Evolutionary conservation across 73 alveolate genomes (phyloP).

Genomic region (Symbiodinium natans): DNA sequence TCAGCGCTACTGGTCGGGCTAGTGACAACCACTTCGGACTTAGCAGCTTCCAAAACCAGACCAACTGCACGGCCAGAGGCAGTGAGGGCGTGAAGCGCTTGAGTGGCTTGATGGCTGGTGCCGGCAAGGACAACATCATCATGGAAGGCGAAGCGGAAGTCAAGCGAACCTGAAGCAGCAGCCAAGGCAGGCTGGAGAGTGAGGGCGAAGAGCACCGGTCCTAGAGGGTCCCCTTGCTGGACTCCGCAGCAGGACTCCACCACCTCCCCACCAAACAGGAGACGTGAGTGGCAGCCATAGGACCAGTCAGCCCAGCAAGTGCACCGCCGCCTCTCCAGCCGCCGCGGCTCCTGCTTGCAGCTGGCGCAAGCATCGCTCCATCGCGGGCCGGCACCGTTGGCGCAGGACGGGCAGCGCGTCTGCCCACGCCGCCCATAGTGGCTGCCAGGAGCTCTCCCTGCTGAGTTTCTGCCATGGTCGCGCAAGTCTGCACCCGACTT

Average conservation of each 20-base stretch:
- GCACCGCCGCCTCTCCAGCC: no score
- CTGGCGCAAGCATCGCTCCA: no score
- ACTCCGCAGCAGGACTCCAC: background rate
- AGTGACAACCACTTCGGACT: background rate
- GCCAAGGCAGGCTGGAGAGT: background rate
- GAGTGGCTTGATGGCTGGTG: background rate
- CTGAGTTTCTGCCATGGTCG: no score
- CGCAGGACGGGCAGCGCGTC: no score
- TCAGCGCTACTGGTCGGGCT: background rate
- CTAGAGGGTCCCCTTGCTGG: background rate
- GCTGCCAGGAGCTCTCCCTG: no score
- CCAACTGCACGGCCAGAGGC: background rate
- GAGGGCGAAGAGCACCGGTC: background rate
- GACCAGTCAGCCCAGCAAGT: conserved; percentile 23
- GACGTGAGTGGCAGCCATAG: background rate
- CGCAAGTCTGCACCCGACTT: no score
- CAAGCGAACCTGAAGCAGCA: background rate
- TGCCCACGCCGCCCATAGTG: no score
- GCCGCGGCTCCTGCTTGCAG: no score
- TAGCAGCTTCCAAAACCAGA: background rate
- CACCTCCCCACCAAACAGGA: background rate
- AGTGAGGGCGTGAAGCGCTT: background rate
- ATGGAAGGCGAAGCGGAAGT: background rate
- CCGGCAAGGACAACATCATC: conserved; percentile 23
- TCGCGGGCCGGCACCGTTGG: no score